Evolutionary conservation across 2,329 filamentous ascomycete genomes (phyloP).

Genomic region (Colletotrichum aenigma): DNA sequence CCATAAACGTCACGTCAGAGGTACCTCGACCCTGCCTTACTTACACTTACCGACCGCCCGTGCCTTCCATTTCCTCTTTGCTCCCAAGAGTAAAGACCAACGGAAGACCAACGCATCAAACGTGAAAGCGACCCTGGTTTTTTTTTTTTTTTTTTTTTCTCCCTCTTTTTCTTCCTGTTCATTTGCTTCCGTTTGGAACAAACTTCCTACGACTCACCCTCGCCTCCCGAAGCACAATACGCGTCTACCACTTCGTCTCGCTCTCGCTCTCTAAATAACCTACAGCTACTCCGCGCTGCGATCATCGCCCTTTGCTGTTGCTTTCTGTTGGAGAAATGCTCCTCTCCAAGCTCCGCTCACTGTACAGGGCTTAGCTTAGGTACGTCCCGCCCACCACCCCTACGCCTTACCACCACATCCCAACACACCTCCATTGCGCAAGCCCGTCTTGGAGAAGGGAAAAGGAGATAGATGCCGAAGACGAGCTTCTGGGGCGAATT

Average conservation of each 20-base stretch:
- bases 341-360: not conserved
- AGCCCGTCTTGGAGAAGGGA: not conserved
- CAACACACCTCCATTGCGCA: not conserved
- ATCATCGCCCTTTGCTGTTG: not conserved
- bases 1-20: constrained; percentile 5
- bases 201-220: not conserved
- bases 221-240: not conserved
- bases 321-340: constrained; percentile 6
- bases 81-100: not conserved
- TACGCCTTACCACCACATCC: not conserved
- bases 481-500: not conserved
- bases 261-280: not conserved
- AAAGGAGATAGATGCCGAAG: not conserved
- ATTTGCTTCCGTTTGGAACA: not conserved
- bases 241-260: not conserved
- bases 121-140: not conserved
- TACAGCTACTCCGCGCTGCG: not conserved
- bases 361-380: constrained; percentile 3
- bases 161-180: not conserved
- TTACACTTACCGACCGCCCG: not conserved
- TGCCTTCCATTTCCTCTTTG: not conserved
- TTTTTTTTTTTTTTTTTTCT: not conserved
- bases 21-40: not conserved
- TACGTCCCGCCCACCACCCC: not conserved
- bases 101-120: not conserved